Evolutionary conservation across 306 rosid genomes (phyloP).

Genomic region (Erythrophleum fordii): DNA sequence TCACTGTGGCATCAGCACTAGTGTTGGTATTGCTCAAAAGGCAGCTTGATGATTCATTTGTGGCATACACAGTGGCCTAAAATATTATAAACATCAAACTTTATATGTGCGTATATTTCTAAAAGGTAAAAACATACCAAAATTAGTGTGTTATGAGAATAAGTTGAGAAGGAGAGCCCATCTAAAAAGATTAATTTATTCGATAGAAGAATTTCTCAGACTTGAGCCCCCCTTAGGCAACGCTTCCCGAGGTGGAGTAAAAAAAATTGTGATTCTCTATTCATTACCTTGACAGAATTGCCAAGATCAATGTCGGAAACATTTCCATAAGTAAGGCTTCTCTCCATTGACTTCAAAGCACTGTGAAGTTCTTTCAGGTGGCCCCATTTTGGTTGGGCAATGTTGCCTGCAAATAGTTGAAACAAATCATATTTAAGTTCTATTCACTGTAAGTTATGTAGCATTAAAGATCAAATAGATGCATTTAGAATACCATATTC

Average conservation of each 20-base stretch:
- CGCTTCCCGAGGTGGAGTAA: too few species aligned
- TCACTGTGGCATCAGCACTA: slow-evolving; percentile 50
- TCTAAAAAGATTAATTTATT: too few species aligned
- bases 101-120: too few species aligned
- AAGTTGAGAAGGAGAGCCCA: too few species aligned
- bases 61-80: slow-evolving; percentile 52
- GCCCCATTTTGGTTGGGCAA: slow-evolving; percentile 11
- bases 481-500: slow-evolving; percentile 47
- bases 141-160: too few species aligned
- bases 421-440: background rate
- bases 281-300: too few species aligned
- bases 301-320: too few species aligned
- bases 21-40: slow-evolving; percentile 54
- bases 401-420: background rate
- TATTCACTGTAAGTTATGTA: background rate
- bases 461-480: background rate
- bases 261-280: too few species aligned
- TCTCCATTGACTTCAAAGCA: background rate
- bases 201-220: too few species aligned
- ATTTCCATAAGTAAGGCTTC: too few species aligned
- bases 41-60: slow-evolving; percentile 49
- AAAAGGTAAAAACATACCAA: too few species aligned
- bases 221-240: too few species aligned
- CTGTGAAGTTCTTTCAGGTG: background rate
- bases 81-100: background rate